phyloP scores from a whole-genome alignment of 805 yeast genomes.

The Pichia kluyveri region DNA sequence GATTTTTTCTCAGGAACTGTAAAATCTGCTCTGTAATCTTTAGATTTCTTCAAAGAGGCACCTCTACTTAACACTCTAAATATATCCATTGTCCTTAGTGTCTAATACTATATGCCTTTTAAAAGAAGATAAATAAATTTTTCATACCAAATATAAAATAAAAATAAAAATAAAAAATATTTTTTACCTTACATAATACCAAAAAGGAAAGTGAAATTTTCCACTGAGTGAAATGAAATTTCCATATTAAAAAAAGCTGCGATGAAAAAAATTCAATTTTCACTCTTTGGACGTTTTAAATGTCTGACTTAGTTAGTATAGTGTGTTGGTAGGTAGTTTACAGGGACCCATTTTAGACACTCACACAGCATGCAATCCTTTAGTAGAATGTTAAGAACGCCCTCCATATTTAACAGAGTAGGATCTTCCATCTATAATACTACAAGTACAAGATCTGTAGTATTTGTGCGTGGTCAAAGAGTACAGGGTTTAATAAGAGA shows the following conservation, averaged over 20 bases:
- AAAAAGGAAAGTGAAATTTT: not conserved
- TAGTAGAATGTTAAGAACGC: not conserved
- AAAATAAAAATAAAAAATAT: not conserved
- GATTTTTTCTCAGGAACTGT: constrained; percentile 22
- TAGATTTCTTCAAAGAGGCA: constrained; percentile 61
- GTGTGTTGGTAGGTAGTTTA: no score
- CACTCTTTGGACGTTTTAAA: not conserved
- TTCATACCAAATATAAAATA: no score
- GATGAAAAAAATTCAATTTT: not conserved
- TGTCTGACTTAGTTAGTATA: no score
- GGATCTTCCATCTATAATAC: no score
- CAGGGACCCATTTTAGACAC: no score
- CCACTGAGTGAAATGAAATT: not conserved
- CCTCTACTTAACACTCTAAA: constrained; percentile 82
- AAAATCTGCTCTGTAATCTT: constrained; percentile 34
- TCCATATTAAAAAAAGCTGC: not conserved
- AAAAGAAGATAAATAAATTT: no score
- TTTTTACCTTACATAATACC: no score
- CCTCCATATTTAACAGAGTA: not conserved
- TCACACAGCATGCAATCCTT: not conserved
- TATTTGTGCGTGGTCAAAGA: constrained; percentile 42
- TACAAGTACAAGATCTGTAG: constrained; percentile 18
- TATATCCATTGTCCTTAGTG: constrained; percentile 62
- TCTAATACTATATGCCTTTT: no score
- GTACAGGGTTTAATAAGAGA: constrained; percentile 66